Evolutionary conservation across 163 green algal genomes (phyloP), one percentile per base, ranked within the genome.

Genomic region (Volvox carteri): DNA sequence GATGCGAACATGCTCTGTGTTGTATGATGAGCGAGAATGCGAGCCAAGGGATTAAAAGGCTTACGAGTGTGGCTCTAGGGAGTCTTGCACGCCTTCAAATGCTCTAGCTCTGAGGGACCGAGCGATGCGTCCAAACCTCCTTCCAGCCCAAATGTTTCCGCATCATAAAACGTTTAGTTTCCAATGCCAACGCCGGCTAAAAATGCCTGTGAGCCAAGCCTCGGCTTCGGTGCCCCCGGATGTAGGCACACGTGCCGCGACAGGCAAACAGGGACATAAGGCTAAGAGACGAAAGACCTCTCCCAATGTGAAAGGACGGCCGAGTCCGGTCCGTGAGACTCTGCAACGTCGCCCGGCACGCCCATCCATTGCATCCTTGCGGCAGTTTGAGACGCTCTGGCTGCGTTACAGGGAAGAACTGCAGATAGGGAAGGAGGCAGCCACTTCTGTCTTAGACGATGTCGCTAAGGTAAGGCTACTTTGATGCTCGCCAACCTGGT

Each of bases 361-460:
- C 28, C 79, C 79, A 1, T 52, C 35, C 2, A 11, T 78, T 11
- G 79, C 79, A 4, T 21, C 79, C 4, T 60, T 87, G 16, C 46
- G 81, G 2, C 81, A 44, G 18, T 87, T 87, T 21, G 81, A 87
- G 48, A 25, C 37, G 44, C 81, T 80, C 0, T 87, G 81, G 81
- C 68, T 87, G 2, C 28, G 75, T 0, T 48, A 80, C 16, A 21
- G 46, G 1, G 12, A 35, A 14, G 81, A 87, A 23, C 62, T 87
- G 9, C 81, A 87, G 33, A 46, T 87, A 33, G 44, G 81, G 0
- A 87, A 87, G 81, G 46, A 46, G 21, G 33, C 81, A 25, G 81
- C 81, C 8, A 14, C 44, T 21, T 54, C 30, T n/a, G 48, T 87
- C 1, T 65, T 87, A 2, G 65, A 72, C 3, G 81, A 79, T 39